Conservation (phyloP, 139 green algal species). For the Trebouxia sp. region DNA sequence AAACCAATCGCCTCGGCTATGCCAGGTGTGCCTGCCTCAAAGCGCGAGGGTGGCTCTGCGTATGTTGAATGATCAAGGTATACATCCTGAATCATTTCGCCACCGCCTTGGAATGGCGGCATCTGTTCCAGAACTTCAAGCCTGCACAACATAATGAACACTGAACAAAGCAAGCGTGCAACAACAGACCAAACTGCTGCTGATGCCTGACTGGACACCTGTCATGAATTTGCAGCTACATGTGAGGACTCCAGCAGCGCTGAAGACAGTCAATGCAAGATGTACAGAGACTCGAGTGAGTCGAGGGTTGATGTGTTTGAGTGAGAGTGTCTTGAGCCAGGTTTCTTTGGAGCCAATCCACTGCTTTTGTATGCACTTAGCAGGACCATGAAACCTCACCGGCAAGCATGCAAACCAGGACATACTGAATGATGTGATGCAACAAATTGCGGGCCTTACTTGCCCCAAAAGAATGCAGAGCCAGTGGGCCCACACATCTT, state of each 20-base stretch:
- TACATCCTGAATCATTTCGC: constrained; percentile 98
- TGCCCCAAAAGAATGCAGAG: constrained; percentile 98
- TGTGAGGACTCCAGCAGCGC: no score
- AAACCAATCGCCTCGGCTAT: constrained; percentile 86
- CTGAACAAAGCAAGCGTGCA: neutral
- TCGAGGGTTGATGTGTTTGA: no score
- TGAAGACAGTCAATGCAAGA: no score
- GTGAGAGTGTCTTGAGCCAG: no score
- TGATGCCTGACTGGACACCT: no score
- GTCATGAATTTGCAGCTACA: no score
- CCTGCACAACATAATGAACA: constrained; percentile 29
- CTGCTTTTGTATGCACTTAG: no score
- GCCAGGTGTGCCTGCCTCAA: constrained; percentile 96
- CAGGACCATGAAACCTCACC: no score
- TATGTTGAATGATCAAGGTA: constrained; percentile 92
- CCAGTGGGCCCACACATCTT: constrained; percentile 98
- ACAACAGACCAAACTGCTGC: no score
- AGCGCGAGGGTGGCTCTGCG: constrained; percentile 85
- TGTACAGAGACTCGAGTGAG: no score
- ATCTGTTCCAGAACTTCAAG: constrained; percentile 87
- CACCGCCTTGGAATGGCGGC: constrained; percentile 95
- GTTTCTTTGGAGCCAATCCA: no score
- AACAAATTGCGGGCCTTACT: neutral
- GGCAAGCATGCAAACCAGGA: no score
- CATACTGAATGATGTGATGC: neutral